A percentile compares a stretch with the other conserved stretches of the same genome.
Conservation (phyloP, 2,329 filamentous ascomycete species). For the Mycocentrospora acerina region DNA sequence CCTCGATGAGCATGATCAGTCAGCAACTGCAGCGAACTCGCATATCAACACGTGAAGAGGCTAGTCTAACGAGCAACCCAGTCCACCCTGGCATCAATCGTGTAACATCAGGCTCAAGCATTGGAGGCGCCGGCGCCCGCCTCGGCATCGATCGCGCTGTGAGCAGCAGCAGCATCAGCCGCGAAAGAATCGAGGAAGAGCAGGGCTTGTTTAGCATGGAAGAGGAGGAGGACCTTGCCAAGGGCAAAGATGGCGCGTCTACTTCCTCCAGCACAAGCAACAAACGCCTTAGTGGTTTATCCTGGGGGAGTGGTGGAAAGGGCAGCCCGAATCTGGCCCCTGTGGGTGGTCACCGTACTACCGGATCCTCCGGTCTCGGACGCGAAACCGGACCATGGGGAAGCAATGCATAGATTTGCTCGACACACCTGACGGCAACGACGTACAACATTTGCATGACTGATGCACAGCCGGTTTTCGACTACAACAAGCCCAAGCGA, state of each 20-base stretch:
- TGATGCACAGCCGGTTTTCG: neutral
- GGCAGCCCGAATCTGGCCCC: slow-evolving; percentile 38
- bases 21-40: slow-evolving; percentile 56
- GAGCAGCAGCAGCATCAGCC: slow-evolving; percentile 43
- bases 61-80: slow-evolving; percentile 24
- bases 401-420: slow-evolving; percentile 13
- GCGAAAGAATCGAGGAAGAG: slow-evolving; percentile 46
- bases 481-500: neutral
- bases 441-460: too few species aligned
- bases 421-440: neutral
- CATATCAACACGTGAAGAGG: slow-evolving; percentile 38
- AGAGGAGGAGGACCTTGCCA: slow-evolving; percentile 41
- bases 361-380: slow-evolving; percentile 21
- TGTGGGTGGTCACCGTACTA: slow-evolving; percentile 33
- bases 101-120: slow-evolving; percentile 36
- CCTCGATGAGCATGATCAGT: slow-evolving; percentile 63
- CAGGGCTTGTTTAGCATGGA: slow-evolving; percentile 48
- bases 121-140: slow-evolving; percentile 32
- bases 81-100: slow-evolving; percentile 69
- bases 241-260: slow-evolving; percentile 36
- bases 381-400: slow-evolving; percentile 22
- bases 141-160: slow-evolving; percentile 42
- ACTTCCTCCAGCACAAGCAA: slow-evolving; percentile 38
- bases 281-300: slow-evolving; percentile 40
- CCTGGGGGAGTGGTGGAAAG: slow-evolving; percentile 41